Conservation (phyloP, 1,139 yeast genomes). For the Kurtzmaniella quercitrusa region DNA sequence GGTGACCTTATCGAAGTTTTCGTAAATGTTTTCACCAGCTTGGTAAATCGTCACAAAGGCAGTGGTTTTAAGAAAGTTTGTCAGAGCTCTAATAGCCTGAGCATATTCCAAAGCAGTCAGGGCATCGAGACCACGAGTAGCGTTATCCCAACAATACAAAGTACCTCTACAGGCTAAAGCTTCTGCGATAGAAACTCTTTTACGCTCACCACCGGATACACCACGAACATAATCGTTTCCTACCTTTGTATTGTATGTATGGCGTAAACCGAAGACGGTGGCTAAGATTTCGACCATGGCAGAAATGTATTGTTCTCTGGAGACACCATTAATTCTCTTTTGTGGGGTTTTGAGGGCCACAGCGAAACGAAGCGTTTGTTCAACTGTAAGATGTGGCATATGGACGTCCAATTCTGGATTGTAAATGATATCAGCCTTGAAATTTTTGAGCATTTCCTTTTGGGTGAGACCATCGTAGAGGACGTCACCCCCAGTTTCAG, state of each 20-base stretch:
- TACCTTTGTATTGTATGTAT: slow-evolving; percentile 52
- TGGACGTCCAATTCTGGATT: slow-evolving; percentile 62
- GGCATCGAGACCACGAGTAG: slow-evolving; percentile 77
- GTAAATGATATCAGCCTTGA: slow-evolving; percentile 52
- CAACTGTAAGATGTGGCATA: slow-evolving; percentile 62
- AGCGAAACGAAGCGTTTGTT: slow-evolving; percentile 59
- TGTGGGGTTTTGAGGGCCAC: slow-evolving; percentile 59
- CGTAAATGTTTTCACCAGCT: slow-evolving; percentile 64
- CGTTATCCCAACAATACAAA: slow-evolving; percentile 69
- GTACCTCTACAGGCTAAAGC: slow-evolving; percentile 57
- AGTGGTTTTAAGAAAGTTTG: slow-evolving; percentile 51
- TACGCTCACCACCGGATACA: slow-evolving; percentile 64
- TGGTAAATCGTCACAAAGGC: slow-evolving; percentile 63
- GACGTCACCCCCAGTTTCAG: slow-evolving; percentile 31
- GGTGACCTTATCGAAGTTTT: slow-evolving; percentile 60
- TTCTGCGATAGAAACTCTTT: slow-evolving; percentile 62
- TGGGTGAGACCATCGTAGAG: slow-evolving; percentile 50
- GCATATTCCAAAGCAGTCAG: slow-evolving; percentile 68
- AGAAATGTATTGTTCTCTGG: slow-evolving; percentile 46
- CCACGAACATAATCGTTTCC: slow-evolving; percentile 62
- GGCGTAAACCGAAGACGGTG: slow-evolving; percentile 55
- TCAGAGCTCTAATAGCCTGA: slow-evolving; percentile 57
- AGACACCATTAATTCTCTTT: slow-evolving; percentile 44
- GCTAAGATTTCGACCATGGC: slow-evolving; percentile 47
- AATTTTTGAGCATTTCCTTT: slow-evolving; percentile 43